phyloP scores from a whole-genome alignment of 2,329 filamentous ascomycete genomes.

The Pseudohalonectria lignicola region DNA sequence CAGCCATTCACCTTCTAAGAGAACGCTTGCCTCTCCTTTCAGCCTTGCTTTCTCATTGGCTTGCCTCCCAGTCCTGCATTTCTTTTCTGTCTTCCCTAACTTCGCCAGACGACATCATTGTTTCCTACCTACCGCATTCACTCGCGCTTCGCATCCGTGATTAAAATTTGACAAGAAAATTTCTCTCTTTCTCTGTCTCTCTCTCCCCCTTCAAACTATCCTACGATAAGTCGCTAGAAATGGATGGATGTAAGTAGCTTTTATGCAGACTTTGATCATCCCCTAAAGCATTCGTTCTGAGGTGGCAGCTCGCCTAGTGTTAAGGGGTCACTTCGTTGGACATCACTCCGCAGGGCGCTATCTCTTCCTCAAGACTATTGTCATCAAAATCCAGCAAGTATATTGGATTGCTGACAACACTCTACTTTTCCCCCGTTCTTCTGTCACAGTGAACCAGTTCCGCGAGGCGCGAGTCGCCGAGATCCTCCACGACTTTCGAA shows the following conservation, averaged over 20 bases:
- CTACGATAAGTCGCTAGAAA: not conserved
- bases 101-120: no score
- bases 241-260: not conserved
- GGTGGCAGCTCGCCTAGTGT: no score
- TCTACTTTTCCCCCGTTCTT: not conserved
- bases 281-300: no score
- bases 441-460: constrained; percentile 44
- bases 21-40: constrained; percentile 10
- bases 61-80: no score
- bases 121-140: constrained; percentile 7
- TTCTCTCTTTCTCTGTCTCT: constrained; percentile 8
- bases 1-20: not conserved
- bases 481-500: constrained; percentile 49
- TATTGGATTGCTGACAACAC: no score
- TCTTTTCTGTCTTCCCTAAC: no score
- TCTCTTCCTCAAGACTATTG: no score
- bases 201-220: constrained; percentile 6
- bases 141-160: no score
- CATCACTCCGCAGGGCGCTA: no score
- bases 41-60: constrained; percentile 8
- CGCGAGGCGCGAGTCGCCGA: constrained; percentile 50
- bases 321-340: no score
- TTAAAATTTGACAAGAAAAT: no score
- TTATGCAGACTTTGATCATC: not conserved
- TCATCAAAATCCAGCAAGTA: no score